Base-by-base conservation (phyloP, 2,329 filamentous ascomycete species). In the Cephalotrichum gorgonifer region DNA sequence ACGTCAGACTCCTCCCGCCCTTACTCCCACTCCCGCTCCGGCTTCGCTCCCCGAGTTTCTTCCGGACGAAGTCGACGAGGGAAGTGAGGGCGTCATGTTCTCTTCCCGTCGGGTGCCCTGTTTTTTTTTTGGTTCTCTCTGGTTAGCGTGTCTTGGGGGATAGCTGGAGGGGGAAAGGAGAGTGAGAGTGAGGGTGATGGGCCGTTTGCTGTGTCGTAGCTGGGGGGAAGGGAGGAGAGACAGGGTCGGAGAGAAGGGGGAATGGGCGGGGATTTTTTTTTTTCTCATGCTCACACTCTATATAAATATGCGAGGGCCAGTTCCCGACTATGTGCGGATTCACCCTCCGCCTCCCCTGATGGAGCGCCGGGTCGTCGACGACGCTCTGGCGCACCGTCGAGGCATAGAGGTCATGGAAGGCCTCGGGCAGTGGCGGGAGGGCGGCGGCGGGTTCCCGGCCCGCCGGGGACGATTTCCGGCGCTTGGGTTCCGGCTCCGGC, bases 301-400 rank as follows among this genome's bases (percentile, higher is more conserved):
- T 73, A 64, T 95, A 97, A 43, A 97, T 63, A 66, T 97, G 91
- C 30, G 83, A 88, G 1, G 91, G 88, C 93, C 93, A 98, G 64
- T 89, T 88, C 52, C 93, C 93, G 51, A 82, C 79, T 25, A 91
- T 73, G 65, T 98, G 93, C 23, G 91, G 90, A 44, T 81, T 86
- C 50, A 84, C 78, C 39, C 93, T 79, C 61, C 83, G 88, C 43
- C 91, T 82, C 48, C 93, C 93, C 28, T 85, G 85, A 64, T 98
- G 93, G 51, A 97, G 72, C 52, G 75, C 74, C 1, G 91, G 89
- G 60, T 95, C 86, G 66, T 97, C 93, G 57, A 73, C 75, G 38
- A 84, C 83, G 64, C 85, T 87, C 54, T 85, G 73, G 53, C 91
- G 81, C 47, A 86, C 83, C 38, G 83, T 86, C 11, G 86, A 84